Conservation (phyloP, 1,284 basidiomycete species). For the Microbotryum scabiosae region DNA sequence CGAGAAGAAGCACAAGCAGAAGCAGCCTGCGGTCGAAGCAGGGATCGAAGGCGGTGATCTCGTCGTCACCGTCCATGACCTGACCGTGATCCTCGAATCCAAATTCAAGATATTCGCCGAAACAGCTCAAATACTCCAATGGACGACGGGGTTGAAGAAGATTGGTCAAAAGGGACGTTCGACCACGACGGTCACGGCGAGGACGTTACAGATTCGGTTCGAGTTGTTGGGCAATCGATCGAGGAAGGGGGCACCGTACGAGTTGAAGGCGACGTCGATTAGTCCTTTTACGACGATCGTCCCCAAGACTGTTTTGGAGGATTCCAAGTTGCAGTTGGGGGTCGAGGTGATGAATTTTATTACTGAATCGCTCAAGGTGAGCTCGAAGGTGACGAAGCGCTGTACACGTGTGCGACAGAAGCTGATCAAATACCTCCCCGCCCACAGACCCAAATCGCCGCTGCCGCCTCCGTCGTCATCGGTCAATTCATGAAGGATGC, state of each 20-base stretch:
- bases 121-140: slow-evolving; percentile 1
- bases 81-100: neutral
- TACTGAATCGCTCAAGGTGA: neutral
- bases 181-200: neutral
- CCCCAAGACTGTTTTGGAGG: slow-evolving; percentile 12
- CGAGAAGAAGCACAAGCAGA: too few species aligned
- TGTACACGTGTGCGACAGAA: slow-evolving; percentile 2
- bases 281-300: slow-evolving; percentile 13
- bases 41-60: neutral
- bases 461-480: slow-evolving; percentile 11
- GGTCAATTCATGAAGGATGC: slow-evolving; percentile 19
- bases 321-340: neutral
- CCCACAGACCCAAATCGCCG: slow-evolving; percentile 16
- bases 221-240: neutral
- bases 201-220: slow-evolving; percentile 3
- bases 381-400: neutral
- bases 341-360: slow-evolving; percentile 2
- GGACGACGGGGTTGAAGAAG: slow-evolving; percentile 6
- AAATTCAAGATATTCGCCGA: slow-evolving; percentile 5
- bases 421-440: slow-evolving; percentile 5
- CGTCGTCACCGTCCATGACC: slow-evolving; percentile 7
- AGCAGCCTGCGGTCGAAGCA: neutral
- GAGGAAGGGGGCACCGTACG: neutral
- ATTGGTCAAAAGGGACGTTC: neutral
- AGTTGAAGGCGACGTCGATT: neutral